Percentiles rank a stretch among this genome's conserved stretches.
Conservation (phyloP, 441 rosid genomes). For the Gossypium davidsonii region DNA sequence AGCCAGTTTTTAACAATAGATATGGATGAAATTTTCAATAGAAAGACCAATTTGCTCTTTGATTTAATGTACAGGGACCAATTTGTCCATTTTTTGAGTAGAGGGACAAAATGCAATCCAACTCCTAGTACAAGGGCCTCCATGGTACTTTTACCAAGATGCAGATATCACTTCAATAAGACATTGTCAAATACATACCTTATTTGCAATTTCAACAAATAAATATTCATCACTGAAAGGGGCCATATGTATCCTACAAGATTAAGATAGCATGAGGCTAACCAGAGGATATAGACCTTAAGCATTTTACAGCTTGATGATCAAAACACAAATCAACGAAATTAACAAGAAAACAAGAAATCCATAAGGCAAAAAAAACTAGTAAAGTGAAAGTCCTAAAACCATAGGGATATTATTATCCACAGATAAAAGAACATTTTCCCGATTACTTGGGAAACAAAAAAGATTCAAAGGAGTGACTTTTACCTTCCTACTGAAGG, state of each 20-base stretch:
- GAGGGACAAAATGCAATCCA: too few species aligned
- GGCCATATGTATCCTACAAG: conserved; percentile 92
- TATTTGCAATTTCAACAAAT: conserved; percentile 88
- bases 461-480: background rate
- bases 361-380: background rate
- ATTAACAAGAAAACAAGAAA: background rate
- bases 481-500: conserved; percentile 80
- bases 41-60: too few species aligned
- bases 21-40: too few species aligned
- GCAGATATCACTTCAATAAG: background rate
- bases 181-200: conserved; percentile 47
- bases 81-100: too few species aligned
- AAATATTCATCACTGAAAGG: conserved; percentile 93
- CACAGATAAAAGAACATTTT: background rate
- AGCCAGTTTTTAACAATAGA: too few species aligned
- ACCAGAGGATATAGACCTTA: background rate
- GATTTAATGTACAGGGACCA: too few species aligned
- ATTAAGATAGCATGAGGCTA: conserved; percentile 19
- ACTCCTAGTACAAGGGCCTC: too few species aligned
- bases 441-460: background rate
- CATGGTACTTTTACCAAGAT: background rate
- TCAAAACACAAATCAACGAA: conserved; percentile 9
- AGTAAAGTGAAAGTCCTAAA: background rate
- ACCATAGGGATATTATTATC: background rate
- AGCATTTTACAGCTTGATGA: background rate